Evolutionary conservation across 345 rosid genomes (phyloP), one percentile per base, ranked within the genome.

Genomic region (Acer saccharum): DNA sequence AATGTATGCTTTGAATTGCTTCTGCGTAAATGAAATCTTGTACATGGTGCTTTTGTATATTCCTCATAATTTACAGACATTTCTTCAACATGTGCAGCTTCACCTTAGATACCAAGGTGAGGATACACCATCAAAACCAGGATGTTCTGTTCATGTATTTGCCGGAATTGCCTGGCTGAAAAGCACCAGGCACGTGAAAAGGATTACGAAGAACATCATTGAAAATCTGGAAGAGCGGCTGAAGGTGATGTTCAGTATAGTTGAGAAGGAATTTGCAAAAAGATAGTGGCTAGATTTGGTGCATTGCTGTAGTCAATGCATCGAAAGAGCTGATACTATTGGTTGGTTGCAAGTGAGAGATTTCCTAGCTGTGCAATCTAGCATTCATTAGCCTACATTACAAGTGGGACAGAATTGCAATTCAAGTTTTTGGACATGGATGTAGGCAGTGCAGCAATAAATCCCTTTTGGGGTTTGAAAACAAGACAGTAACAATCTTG

Each of bases 141-240:
- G 90, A 55, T 89, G 95, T 66, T 74, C 71, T 27, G 90, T 92
- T 23, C 82, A 87, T 44, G 95, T 93, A 25, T 88, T 72, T 71
- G 83, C 88, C 61, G 99, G 97, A 70, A 78, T 93, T n/a, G 96
- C 91, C 44, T 96, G 99, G 99, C 88, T 91, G 72, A 96, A 94
- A 86, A 96, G 97, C 89, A 93, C 90, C 7, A 81, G 75, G 80
- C 92, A 96, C 72, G 91, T 84, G 83, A 92, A 92, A 89, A 89
- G 91, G 81, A 88, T 91, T 65, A 81, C 98, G 9, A 93, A 92
- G 85, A 93, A 93, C 84, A 80, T 96, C 77, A 65, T 87, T 3
- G 81, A 74, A 12, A 90, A 83, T 81, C 85, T 93, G 52, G 93
- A 91, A 80, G 93, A 90, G 73, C 88, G 98, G 13, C 79, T 92